Evolutionary conservation across 139 green algal genomes (phyloP).

Genomic region (Chlamydomonas schloesseri): DNA sequence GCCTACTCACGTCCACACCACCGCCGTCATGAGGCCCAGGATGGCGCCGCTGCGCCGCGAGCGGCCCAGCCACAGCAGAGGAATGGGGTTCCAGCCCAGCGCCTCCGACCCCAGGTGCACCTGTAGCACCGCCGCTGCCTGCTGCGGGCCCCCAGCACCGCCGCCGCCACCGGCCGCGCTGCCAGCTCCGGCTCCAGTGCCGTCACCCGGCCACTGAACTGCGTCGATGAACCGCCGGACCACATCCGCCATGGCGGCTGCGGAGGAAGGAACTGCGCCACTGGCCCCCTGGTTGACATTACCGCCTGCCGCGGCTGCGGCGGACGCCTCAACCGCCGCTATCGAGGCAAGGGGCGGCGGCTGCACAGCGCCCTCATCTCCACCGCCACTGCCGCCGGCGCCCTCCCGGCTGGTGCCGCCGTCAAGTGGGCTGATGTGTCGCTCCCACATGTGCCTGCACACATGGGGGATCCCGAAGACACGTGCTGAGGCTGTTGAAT

Average conservation of each 20-base stretch:
- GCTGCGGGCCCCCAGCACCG: too few species aligned
- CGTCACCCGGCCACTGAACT: too few species aligned
- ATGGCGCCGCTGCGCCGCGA: slow-evolving; percentile 27
- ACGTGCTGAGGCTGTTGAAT: too few species aligned
- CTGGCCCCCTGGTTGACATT: not conserved
- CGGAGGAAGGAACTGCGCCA: not conserved
- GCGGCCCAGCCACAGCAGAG: slow-evolving; percentile 25
- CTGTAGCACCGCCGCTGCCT: not conserved
- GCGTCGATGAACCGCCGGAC: too few species aligned
- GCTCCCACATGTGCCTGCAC: slow-evolving; percentile 13
- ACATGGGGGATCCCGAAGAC: too few species aligned
- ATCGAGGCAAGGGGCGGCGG: too few species aligned
- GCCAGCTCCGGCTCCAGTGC: too few species aligned
- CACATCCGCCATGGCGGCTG: not conserved
- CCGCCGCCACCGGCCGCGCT: too few species aligned
- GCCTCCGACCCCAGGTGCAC: slow-evolving; percentile 23
- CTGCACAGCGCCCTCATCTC: not conserved
- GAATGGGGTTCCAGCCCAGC: slow-evolving; percentile 28
- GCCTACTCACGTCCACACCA: slow-evolving; percentile 34
- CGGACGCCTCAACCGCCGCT: not conserved
- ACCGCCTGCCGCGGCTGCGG: not conserved
- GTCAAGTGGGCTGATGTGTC: slow-evolving; percentile 6
- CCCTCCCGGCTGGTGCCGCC: not conserved
- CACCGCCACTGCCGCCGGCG: too few species aligned
- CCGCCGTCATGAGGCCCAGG: slow-evolving; percentile 25